Conservation (phyloP, 202 grass and related monocot genomes). For the Carex arenaria region DNA sequence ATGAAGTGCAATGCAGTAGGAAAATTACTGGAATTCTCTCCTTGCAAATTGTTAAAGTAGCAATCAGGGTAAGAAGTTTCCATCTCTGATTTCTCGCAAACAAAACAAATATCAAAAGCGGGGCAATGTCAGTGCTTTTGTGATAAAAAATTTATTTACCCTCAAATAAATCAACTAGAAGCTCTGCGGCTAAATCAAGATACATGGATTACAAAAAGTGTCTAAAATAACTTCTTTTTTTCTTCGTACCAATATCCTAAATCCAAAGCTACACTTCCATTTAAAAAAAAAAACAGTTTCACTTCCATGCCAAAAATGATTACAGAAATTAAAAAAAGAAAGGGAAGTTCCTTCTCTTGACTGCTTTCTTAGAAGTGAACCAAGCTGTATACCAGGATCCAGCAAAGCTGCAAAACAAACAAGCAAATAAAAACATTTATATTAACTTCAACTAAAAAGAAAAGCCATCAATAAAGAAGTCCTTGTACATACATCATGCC, state of each 20-base stretch:
- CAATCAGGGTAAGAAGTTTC: background rate
- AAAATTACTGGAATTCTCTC: background rate
- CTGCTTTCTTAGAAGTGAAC: conserved; percentile 66
- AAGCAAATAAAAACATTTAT: conserved; percentile 5
- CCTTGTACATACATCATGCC: background rate
- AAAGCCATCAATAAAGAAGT: background rate
- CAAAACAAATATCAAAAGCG: conserved; percentile 2
- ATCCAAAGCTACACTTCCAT: conserved; percentile 6
- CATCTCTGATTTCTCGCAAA: background rate
- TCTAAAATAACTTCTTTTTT: background rate
- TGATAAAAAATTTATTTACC: conserved; percentile 3
- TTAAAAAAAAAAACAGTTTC: conserved; percentile 13
- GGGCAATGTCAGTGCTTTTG: background rate
- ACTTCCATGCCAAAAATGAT: conserved; percentile 13
- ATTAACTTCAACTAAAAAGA: background rate
- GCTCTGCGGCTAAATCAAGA: conserved; percentile 7
- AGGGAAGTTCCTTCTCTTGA: background rate
- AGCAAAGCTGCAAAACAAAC: conserved; percentile 61
- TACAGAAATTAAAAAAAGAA: background rate
- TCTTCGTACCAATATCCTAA: conserved; percentile 15
- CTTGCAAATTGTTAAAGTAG: background rate
- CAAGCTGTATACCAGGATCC: conserved; percentile 93
- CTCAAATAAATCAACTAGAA: conserved; percentile 14
- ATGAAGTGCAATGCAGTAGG: background rate
- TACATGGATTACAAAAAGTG: conserved; percentile 21